Conservation (phyloP, 2,329 filamentous ascomycete genomes). For the Blastomyces emzantsi region DNA sequence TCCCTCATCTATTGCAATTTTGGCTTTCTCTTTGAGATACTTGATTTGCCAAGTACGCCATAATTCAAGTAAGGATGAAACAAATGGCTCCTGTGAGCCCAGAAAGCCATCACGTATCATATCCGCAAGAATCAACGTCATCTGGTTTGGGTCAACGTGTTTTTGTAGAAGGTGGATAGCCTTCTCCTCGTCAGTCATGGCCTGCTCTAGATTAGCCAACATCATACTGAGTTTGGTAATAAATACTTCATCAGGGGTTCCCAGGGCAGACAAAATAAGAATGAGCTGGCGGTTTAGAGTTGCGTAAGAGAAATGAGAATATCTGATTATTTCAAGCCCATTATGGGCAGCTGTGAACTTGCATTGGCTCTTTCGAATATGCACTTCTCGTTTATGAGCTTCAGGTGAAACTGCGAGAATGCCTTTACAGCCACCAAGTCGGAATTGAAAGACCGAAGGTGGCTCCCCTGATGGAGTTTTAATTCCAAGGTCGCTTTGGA, state of each 20-base stretch:
- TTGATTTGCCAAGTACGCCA: slow-evolving; percentile 90
- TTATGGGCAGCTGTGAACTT: slow-evolving; percentile 70
- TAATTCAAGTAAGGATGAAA: slow-evolving; percentile 65
- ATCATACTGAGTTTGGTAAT: slow-evolving; percentile 57
- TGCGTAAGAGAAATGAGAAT: slow-evolving; percentile 65
- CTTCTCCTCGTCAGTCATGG: slow-evolving; percentile 55
- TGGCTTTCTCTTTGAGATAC: slow-evolving; percentile 83
- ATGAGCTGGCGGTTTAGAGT: slow-evolving; percentile 88
- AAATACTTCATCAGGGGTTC: slow-evolving; percentile 61
- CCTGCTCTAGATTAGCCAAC: slow-evolving; percentile 57
- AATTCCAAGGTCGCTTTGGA: slow-evolving; percentile 60
- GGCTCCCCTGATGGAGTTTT: slow-evolving; percentile 44
- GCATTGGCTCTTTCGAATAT: slow-evolving; percentile 73
- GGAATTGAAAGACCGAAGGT: slow-evolving; percentile 85
- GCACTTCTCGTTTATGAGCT: slow-evolving; percentile 57
- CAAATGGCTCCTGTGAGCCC: slow-evolving; percentile 64
- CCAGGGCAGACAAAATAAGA: slow-evolving; percentile 68
- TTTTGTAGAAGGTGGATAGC: slow-evolving; percentile 62
- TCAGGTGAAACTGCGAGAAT: slow-evolving; percentile 68
- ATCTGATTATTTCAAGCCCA: slow-evolving; percentile 75
- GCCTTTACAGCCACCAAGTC: slow-evolving; percentile 86
- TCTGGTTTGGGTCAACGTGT: slow-evolving; percentile 78
- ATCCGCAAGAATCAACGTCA: slow-evolving; percentile 61
- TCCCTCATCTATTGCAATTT: slow-evolving; percentile 69
- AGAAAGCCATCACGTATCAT: slow-evolving; percentile 79